Percentiles rank a stretch among this genome's conserved stretches.
These are phyloP conservation scores for Acanthamoeba quina DNA, from an alignment of 208 protist species.

Conservation along the genomic window DNA sequence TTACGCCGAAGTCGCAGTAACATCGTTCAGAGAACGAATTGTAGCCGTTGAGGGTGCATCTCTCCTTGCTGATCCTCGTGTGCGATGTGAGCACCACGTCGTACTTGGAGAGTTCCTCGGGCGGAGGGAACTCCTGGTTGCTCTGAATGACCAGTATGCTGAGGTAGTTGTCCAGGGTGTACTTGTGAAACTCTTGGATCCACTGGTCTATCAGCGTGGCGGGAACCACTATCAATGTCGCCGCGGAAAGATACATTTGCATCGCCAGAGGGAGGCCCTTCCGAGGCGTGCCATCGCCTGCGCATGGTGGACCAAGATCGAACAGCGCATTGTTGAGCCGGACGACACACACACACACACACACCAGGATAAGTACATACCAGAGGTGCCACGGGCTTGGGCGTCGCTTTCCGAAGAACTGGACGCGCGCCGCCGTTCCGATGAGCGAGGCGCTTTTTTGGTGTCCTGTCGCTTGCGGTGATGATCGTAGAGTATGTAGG, in stretches of 20 bases:
- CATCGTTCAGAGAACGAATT: neutral
- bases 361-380: neutral
- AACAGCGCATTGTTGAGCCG: neutral
- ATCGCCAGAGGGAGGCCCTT: neutral
- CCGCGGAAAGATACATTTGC: slow-evolving; percentile 32
- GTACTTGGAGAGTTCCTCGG: slow-evolving; percentile 64
- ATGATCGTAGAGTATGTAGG: slow-evolving; percentile 51
- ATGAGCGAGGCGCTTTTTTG: neutral
- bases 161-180: slow-evolving; percentile 38
- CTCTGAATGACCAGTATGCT: slow-evolving; percentile 52
- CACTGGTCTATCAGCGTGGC: slow-evolving; percentile 64
- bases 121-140: slow-evolving; percentile 58
- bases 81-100: slow-evolving; percentile 77
- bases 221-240: slow-evolving; percentile 64
- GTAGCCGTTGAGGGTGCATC: neutral
- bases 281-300: neutral
- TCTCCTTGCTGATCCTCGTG: slow-evolving; percentile 71
- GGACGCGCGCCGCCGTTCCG: neutral
- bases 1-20: slow-evolving; percentile 47
- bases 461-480: slow-evolving; percentile 16
- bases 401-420: neutral
- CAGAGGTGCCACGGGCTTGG: neutral
- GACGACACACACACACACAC: too few relatives aligned
- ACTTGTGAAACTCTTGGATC: slow-evolving; percentile 74
- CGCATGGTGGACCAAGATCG: neutral